Evolutionary conservation across 345 rosid genomes (phyloP).

Genomic region (Lepidium africanum): DNA sequence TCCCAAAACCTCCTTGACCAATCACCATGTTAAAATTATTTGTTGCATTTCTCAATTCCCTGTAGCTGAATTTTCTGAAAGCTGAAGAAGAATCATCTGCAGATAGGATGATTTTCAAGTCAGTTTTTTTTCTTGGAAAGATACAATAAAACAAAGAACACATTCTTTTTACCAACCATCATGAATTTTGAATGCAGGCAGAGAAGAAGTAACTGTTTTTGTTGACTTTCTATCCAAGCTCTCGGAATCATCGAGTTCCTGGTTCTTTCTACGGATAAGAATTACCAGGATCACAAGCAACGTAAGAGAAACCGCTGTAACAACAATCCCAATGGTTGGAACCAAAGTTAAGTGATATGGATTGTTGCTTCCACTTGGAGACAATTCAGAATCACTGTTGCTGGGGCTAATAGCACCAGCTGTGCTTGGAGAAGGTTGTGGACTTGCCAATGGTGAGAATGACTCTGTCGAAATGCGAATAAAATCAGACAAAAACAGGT

Average conservation of each 20-base stretch:
- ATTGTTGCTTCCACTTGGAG: conserved; percentile 39
- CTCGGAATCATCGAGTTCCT: conserved; percentile 52
- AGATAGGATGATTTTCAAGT: neutral
- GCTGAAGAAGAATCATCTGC: conserved; percentile 61
- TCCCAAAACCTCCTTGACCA: conserved; percentile 92
- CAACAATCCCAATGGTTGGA: conserved; percentile 64
- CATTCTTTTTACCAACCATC: conserved; percentile 38
- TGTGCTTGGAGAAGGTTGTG: conserved; percentile 51
- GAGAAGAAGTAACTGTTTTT: conserved; percentile 43
- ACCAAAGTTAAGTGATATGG: conserved; percentile 54
- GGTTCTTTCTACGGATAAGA: conserved; percentile 63
- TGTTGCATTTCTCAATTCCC: conserved; percentile 70
- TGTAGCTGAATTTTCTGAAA: conserved; percentile 71
- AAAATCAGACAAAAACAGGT: neutral
- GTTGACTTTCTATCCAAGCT: conserved; percentile 40
- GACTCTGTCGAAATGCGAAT: conserved; percentile 30
- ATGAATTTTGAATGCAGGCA: conserved; percentile 51
- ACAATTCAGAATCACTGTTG: conserved; percentile 31
- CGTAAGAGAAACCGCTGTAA: conserved; percentile 50
- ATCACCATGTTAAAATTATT: conserved; percentile 50
- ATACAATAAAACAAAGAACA: neutral
- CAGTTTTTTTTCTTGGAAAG: neutral
- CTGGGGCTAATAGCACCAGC: conserved; percentile 57
- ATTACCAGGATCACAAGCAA: conserved; percentile 57
- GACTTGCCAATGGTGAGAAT: conserved; percentile 39